Percentiles rank a stretch among this genome's conserved stretches.
Evolutionary conservation across 768 basidiomycete genomes (phyloP).

Genomic region (Mycena capillaripes): DNA sequence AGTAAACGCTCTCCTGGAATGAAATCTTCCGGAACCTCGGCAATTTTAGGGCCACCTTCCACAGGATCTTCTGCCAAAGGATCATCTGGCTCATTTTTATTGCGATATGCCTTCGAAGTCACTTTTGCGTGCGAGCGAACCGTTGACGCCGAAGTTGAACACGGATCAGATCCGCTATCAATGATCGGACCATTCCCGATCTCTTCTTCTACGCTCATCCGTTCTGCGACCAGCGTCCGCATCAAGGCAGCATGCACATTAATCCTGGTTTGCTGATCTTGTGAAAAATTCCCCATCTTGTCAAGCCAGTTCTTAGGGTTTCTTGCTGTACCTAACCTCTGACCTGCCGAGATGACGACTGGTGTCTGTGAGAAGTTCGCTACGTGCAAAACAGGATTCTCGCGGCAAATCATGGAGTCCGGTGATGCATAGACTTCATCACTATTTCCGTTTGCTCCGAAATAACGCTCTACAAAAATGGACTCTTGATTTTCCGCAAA

Average conservation of each 20-base stretch:
- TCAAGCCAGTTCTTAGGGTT: slow-evolving; percentile 16
- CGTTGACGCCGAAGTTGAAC: background rate
- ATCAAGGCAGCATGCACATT: background rate
- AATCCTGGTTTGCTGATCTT: background rate
- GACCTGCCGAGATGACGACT: slow-evolving; percentile 19
- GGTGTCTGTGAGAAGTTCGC: slow-evolving; percentile 11
- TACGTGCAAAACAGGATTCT: background rate
- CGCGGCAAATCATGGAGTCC: slow-evolving; percentile 29
- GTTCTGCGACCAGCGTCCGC: background rate
- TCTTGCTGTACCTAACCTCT: slow-evolving; percentile 13
- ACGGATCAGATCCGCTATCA: background rate
- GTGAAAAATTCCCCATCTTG: background rate
- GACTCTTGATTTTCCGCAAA: background rate
- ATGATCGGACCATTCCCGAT: no score
- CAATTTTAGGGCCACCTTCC: slow-evolving; percentile 12
- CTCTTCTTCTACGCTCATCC: background rate
- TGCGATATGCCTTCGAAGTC: slow-evolving; percentile 11
- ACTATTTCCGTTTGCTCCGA: slow-evolving; percentile 14
- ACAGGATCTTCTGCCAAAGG: slow-evolving; percentile 15
- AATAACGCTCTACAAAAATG: slow-evolving; percentile 31
- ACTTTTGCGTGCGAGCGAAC: background rate
- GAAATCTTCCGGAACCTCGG: background rate
- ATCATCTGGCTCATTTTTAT: background rate
- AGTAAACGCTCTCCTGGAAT: background rate
- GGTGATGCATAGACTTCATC: slow-evolving; percentile 24